Percentiles rank a stretch among this genome's conserved stretches.
Evolutionary conservation across 108 stramenopile species (phyloP).

Genomic region (Nitzschia putrida): DNA sequence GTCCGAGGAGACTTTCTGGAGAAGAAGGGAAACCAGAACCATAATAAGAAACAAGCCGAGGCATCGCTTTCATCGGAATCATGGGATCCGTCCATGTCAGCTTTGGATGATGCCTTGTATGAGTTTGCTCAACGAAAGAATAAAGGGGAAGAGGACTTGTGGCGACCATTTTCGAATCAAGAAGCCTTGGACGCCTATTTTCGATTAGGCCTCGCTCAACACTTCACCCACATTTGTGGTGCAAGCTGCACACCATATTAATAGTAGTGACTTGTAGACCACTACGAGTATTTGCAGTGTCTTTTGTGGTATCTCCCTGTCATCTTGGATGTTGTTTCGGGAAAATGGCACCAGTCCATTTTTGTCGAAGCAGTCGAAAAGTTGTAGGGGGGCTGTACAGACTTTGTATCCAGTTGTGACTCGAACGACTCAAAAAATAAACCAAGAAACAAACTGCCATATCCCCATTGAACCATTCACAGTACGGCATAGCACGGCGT

Average conservation of each 20-base stretch:
- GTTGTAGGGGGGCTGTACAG: too few species aligned
- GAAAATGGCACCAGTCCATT: too few species aligned
- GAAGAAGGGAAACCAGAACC: not conserved
- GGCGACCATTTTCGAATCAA: conserved; percentile 27
- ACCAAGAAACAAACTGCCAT: too few species aligned
- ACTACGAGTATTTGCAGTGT: too few species aligned
- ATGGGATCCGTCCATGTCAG: conserved; percentile 43
- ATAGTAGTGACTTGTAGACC: too few species aligned
- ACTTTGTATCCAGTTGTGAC: too few species aligned
- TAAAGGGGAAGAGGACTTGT: not conserved
- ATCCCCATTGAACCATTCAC: too few species aligned
- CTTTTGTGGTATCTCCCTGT: too few species aligned
- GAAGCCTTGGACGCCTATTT: conserved; percentile 35
- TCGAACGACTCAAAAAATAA: too few species aligned
- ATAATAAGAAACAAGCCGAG: not conserved
- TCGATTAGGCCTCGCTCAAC: conserved; percentile 10
- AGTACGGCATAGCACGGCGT: too few species aligned
- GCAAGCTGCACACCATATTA: conserved; percentile 21
- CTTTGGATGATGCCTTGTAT: conserved; percentile 43
- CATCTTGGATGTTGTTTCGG: too few species aligned
- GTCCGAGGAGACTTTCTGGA: not conserved
- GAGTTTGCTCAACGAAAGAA: conserved; percentile 31
- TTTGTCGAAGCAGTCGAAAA: too few species aligned
- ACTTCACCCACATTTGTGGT: conserved; percentile 30
- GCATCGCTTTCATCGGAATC: not conserved